Evolutionary conservation across 1,284 basidiomycete genomes (phyloP), one percentile per base, ranked within the genome.

Genomic region (Lignosus rhinocerotis): DNA sequence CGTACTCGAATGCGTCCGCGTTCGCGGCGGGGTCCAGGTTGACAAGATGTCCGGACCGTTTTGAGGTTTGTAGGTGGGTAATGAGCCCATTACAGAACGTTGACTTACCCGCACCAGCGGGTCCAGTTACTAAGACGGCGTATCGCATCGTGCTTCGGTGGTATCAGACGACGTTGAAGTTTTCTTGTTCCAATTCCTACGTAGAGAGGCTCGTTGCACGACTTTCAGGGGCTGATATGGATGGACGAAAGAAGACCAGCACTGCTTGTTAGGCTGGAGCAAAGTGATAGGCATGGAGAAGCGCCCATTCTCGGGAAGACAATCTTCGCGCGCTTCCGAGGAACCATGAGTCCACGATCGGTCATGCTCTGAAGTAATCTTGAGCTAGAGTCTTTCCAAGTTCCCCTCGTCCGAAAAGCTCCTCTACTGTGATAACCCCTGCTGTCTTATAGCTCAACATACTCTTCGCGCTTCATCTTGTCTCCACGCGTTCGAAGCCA

Each of bases 21-120:
- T 93, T 88, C 0, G 97, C 97, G 0, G 97, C 97, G 8, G 97
- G 97, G 74, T 99, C 97, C 63, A 99, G 86, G 75, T 99, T 99
- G 73, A 99, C 93, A 53, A 98, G 87, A 78, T 99, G 95, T 0
- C 89, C 91, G 1, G 88, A 87, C 7, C 97, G 85, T 60, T 88
- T 92, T 47, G 94, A 81, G 0, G 92, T 84, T 61, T 86, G 87
- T 6, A 98, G 87, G 76, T 99, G 96, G 2, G 93, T 95, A 60
- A 99, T 84, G 67, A 99, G 86, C 0, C 94, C 86, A 3, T 84
- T 81, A 69, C 93, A 93, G 71, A 99, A 97, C 0, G 97, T 99
- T 0, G 95, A 95, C 79, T 99, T 99, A 60, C 97, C 97, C 7
- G 96, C 94, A 42, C 97, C 97, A 0, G 97, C 97, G 51, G 97